Percentiles rank a stretch among this genome's conserved stretches.
These are phyloP conservation scores for Botrytis porri DNA, from an alignment of 2,329 filamentous ascomycete genomes.

Conservation along the genomic window DNA sequence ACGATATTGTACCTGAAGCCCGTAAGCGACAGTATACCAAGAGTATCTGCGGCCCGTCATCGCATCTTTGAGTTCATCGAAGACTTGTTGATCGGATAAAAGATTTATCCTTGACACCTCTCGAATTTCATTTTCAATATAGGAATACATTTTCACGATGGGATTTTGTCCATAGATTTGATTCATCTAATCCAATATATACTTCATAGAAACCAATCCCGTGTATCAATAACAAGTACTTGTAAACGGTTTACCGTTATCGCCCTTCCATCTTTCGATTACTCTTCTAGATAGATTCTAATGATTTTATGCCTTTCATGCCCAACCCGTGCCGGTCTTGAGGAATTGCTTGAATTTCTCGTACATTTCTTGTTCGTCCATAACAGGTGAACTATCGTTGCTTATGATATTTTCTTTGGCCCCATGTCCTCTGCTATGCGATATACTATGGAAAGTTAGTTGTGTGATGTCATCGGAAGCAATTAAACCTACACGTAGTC, in stretches of 20 bases:
- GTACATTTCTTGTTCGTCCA: neutral
- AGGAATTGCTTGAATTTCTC: neutral
- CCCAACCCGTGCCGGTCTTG: neutral
- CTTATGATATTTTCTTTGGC: too few relatives aligned
- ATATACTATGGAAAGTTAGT: too few relatives aligned
- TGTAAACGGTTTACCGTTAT: neutral
- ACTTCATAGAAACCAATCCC: neutral
- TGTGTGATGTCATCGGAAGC: too few relatives aligned
- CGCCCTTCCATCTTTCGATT: neutral
- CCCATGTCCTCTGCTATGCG: too few relatives aligned
- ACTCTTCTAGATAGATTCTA: neutral
- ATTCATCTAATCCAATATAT: neutral
- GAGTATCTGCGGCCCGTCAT: constrained; percentile 21
- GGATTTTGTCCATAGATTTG: neutral
- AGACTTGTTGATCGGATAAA: constrained; percentile 19
- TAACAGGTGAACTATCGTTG: neutral
- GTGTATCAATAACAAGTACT: neutral
- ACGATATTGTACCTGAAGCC: constrained; percentile 8
- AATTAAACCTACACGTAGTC: neutral
- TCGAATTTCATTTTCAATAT: constrained; percentile 17
- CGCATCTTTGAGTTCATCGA: constrained; percentile 16
- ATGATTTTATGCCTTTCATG: neutral
- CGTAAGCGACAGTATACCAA: constrained; percentile 17
- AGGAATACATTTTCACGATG: neutral
- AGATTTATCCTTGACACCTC: constrained; percentile 16